phyloP scores from a whole-genome alignment of 805 yeast species.

The Saccharomycopsis guyanensis region DNA sequence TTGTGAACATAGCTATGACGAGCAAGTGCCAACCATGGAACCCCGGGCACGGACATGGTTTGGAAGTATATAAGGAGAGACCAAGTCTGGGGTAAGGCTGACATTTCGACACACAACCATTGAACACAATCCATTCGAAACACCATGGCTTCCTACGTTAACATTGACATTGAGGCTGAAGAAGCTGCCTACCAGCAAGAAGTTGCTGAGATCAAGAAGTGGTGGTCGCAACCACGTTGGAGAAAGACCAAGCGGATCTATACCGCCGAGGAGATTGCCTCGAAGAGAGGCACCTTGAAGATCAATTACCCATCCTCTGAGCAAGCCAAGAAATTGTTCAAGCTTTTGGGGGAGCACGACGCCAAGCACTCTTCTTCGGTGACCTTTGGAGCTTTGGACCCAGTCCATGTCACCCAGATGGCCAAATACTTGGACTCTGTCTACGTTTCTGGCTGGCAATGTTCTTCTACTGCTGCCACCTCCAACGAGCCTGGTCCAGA shows the following conservation, averaged over 20 bases:
- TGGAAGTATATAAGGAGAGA: neutral
- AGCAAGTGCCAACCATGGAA: too few relatives aligned
- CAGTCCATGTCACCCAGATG: slow-evolving; percentile 94
- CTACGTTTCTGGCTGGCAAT: slow-evolving; percentile 98
- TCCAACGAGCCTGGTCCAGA: slow-evolving; percentile 98
- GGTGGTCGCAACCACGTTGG: slow-evolving; percentile 98
- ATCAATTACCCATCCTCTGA: slow-evolving; percentile 66
- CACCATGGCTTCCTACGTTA: slow-evolving; percentile 38
- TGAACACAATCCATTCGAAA: neutral
- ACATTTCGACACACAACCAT: too few relatives aligned
- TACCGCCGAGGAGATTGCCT: slow-evolving; percentile 80
- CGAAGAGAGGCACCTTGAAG: slow-evolving; percentile 75
- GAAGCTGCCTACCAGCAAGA: slow-evolving; percentile 59
- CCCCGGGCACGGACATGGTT: neutral
- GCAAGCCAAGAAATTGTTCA: slow-evolving; percentile 78
- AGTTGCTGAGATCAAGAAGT: slow-evolving; percentile 63
- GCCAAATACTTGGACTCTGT: slow-evolving; percentile 88
- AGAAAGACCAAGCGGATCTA: slow-evolving; percentile 78
- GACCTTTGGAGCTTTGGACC: slow-evolving; percentile 95
- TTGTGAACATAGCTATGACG: too few relatives aligned
- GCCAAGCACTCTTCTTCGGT: slow-evolving; percentile 65
- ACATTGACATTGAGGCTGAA: slow-evolving; percentile 53
- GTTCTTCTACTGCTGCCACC: slow-evolving; percentile 95
- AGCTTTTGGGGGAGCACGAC: slow-evolving; percentile 64
- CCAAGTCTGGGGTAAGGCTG: too few relatives aligned